phyloP scores from a whole-genome alignment of 768 basidiomycete genomes.

The Dacryopinax spathularia region DNA sequence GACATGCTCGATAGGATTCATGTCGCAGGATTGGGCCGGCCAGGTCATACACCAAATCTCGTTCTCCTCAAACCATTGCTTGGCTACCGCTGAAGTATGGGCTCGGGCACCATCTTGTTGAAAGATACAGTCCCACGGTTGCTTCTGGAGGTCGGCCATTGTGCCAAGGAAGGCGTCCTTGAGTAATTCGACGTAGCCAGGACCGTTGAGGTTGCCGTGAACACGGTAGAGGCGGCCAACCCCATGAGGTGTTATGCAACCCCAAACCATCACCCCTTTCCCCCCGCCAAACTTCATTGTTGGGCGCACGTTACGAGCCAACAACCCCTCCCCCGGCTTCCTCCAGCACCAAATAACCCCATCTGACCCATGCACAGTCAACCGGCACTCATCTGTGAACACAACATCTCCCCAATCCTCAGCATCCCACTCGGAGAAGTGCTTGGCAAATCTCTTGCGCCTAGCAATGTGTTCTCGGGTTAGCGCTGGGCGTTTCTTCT shows the following conservation, averaged over 20 bases:
- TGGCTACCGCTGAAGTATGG: constrained; percentile 14
- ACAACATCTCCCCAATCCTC: constrained; percentile 21
- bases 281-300: constrained; percentile 28
- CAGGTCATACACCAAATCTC: constrained; percentile 15
- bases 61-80: constrained; percentile 15
- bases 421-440: constrained; percentile 18
- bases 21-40: constrained; percentile 20
- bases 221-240: constrained; percentile 21
- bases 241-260: constrained; percentile 21
- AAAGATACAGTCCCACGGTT: constrained; percentile 21
- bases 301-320: constrained; percentile 16
- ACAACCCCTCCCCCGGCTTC: constrained; percentile 17
- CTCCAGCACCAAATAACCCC: constrained; percentile 24
- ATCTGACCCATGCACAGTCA: constrained; percentile 24
- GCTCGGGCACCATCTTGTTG: constrained; percentile 30
- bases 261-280: constrained; percentile 32
- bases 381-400: constrained; percentile 26
- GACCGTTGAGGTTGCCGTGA: constrained; percentile 22
- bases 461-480: constrained; percentile 12
- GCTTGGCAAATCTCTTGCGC: constrained; percentile 16
- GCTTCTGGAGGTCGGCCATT: too few species aligned
- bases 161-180: constrained; percentile 20
- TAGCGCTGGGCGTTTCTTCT: constrained; percentile 16
- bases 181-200: constrained; percentile 21
- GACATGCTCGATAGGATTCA: constrained; percentile 23